Evolutionary conservation across 331 rosid genomes (phyloP), one percentile per base, ranked within the genome.

Genomic region (Prunus yedoensis): DNA sequence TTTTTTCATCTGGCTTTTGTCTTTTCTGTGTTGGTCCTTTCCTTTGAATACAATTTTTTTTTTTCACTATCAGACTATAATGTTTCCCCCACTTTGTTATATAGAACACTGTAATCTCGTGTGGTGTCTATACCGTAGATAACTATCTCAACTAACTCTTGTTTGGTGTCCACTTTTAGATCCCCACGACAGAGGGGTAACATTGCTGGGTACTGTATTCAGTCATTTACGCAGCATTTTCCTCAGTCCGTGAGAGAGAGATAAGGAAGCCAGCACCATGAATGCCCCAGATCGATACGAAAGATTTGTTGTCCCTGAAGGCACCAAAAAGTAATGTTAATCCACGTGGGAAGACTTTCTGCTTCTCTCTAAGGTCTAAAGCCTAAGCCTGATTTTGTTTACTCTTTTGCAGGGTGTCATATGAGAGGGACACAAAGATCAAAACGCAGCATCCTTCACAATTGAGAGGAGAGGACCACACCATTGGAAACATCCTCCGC

Each of bases 251-350:
- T 38, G 28, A 38, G 15, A 59, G 11, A 58, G 27, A 43, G 27
- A 73, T 57, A 68, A 59, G 68, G 13, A 45, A 45, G 20, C 74
- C 17, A 18, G 53, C 57, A 61, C 84, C 70, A 94, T 94, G 99
- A 94, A 94, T 50, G 99, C 97, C 30, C 97, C 99, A 0, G 98
- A 94, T 71, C 95, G 99, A 71, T 94, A 94, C 57, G 99, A 94
- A 74, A 92, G 96, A 65, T 94, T 94, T 82, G 99, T 94, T 62
- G 95, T 94, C 0, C 99, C 99, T 0, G 99, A 94, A 76, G 99
- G 96, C 74, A 88, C 96, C 71, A 94, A 94, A 81, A 94, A 92
- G 96, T 91, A 79, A 45, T 43, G 2, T 10, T 38, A 46, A 23
- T 5, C 63, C 43, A 38, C 49, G 27, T 46, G 46, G 46, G 16